Evolutionary conservation across 2,329 filamentous ascomycete genomes (phyloP).

Genomic region (Clarireedia paspali): DNA sequence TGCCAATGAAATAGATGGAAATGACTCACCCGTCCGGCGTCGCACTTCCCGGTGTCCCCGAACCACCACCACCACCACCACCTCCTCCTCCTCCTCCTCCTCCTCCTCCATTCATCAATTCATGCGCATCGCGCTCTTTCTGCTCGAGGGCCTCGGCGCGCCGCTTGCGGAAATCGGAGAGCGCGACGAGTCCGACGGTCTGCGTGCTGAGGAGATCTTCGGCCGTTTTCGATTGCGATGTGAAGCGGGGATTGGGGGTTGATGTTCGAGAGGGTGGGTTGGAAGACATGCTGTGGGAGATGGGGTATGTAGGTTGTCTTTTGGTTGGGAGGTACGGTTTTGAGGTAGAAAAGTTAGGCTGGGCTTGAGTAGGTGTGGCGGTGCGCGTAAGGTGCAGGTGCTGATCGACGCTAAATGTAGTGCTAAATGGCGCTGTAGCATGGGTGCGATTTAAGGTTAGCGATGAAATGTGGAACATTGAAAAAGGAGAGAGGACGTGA

Average conservation of each 20-base stretch:
- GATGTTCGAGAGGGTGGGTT: constrained; percentile 22
- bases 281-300: constrained; percentile 15
- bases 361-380: too few species aligned
- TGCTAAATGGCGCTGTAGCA: too few species aligned
- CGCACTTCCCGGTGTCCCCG: constrained; percentile 10
- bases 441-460: too few species aligned
- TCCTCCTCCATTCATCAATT: constrained; percentile 39
- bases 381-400: too few species aligned
- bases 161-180: constrained; percentile 92
- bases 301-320: background rate
- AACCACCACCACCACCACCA: too few species aligned
- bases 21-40: constrained; percentile 47
- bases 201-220: constrained; percentile 30
- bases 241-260: constrained; percentile 30
- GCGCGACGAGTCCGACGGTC: constrained; percentile 74
- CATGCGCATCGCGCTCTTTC: constrained; percentile 73
- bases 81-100: background rate
- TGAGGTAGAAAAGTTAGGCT: too few species aligned
- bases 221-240: constrained; percentile 25
- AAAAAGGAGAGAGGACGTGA: background rate
- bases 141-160: constrained; percentile 90
- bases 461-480: background rate
- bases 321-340: background rate
- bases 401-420: too few species aligned
- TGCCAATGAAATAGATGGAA: constrained; percentile 9